Percentiles rank a stretch among this genome's conserved stretches.
Evolutionary conservation across 2,329 filamentous ascomycete species (phyloP).

Genomic region (Fusarium succisae): DNA sequence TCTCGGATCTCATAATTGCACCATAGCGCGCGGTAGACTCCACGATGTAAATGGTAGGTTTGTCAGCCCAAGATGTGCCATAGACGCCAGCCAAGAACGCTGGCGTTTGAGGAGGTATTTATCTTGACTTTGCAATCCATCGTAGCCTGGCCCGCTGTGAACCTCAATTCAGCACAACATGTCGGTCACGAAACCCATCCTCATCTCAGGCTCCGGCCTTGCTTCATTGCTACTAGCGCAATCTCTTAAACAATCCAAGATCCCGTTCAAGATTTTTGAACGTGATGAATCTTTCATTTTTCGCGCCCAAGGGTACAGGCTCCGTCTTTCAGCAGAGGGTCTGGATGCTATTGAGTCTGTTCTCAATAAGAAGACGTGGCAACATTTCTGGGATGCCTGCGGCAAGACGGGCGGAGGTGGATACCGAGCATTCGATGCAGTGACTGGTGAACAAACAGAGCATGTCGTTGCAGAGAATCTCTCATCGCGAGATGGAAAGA

Average conservation of each 20-base stretch:
- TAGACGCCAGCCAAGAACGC: not conserved
- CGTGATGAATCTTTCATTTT: constrained; percentile 60
- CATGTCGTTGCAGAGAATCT: constrained; percentile 48
- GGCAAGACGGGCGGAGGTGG: constrained; percentile 68
- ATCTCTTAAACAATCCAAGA: constrained; percentile 51
- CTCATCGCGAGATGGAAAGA: constrained; percentile 63
- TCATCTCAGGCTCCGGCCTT: constrained; percentile 57
- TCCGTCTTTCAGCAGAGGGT: constrained; percentile 65
- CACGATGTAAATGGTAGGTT: not conserved
- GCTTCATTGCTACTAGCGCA: constrained; percentile 56
- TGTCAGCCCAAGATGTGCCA: not conserved
- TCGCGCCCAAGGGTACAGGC: constrained; percentile 70
- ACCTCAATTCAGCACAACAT: constrained; percentile 1
- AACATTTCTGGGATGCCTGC: constrained; percentile 66
- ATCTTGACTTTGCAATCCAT: not conserved
- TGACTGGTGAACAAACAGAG: constrained; percentile 58
- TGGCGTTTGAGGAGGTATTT: not conserved
- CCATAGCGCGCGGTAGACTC: not conserved
- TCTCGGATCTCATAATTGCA: not conserved
- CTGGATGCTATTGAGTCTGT: constrained; percentile 69
- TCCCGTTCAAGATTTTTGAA: constrained; percentile 67
- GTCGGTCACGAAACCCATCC: constrained; percentile 46
- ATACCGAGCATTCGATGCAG: constrained; percentile 60
- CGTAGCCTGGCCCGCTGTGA: not conserved
- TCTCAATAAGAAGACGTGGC: constrained; percentile 57